Base-by-base conservation (phyloP, 2,329 filamentous ascomycete genomes). In the Simplicillium aogashimaense region DNA sequence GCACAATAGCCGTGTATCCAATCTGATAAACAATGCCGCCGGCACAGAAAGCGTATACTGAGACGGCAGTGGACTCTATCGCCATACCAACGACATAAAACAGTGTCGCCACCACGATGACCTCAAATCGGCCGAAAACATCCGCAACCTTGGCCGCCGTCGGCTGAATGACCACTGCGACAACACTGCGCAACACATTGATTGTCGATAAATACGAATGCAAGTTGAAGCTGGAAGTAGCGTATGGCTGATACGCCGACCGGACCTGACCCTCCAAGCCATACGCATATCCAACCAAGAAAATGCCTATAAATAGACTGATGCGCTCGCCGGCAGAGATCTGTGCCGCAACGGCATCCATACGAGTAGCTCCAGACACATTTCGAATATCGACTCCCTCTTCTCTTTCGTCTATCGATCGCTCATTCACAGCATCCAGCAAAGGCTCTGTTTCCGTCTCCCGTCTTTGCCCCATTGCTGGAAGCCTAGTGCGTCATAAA, bases 111-210 rank as follows among this genome's bases (percentile, higher is more conserved):
- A 76, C 54, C 3, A 69, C 52, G 11, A 81, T 64, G 29, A 80
- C 59, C 51, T 81, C 76, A 15, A 75, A 64, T 43, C 78, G 67
- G 15, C 78, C 78, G 47, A 81, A 78, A 9, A 79, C 71, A 48
- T 77, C 78, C 14, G 77, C 74, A 41, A 81, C 66, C 48, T 79
- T 81, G 9, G 75, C 77, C 0, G 72, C 72, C 0, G 76, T 72
- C 25, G 65, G 77, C 59, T 76, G 59, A 3, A 71, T 69, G 3
- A 74, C 76, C 29, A 74, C 76, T 7, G 74, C 76, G 45, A 81
- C 70, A 20, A 81, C 74, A 37, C 67, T 66, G 10, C 74, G 66
- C 11, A 81, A 51, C 10, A 78, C 72, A 51, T 72, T 74, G 45
- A 81, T 67, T 1, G 76, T 79, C 0, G 75, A 66, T 3, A 78